Base-by-base conservation (phyloP, 2,329 filamentous ascomycete genomes). In the Paecilomyces sp. region DNA sequence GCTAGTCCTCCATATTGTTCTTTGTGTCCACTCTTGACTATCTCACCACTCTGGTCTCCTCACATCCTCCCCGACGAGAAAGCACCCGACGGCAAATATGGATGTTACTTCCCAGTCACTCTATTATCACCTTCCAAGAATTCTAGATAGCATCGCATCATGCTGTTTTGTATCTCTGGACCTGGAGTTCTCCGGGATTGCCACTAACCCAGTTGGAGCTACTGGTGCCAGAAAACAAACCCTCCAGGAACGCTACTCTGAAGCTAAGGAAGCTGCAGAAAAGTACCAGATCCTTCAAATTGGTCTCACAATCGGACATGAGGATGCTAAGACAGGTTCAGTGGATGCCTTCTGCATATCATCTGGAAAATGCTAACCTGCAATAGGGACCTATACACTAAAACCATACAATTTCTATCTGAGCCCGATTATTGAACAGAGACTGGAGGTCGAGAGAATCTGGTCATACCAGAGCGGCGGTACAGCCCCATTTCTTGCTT, bases 391-490 rank as follows among this genome's bases (percentile, higher is more conserved):
- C 51, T 89, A 89, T 67, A 75, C 81, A 5, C 74, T 86, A 34
- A 81, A 81, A 25, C 85, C 87, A 2, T 89, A 86, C 75, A 89
- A 89, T 71, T 80, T 89, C 71, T 79, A 82, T 64, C 69, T 89
- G 57, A 85, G 77, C 62, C 86, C 87, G 1, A 67, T 86, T 11
- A 68, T 77, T 18, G 78, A 83, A 57, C 73, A 77, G 58, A 78
- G 78, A 15, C 69, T 88, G 28, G 82, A 83, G 15, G 68, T 88
- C 51, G 83, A 87, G 62, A 80, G 87, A n/a, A 80, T 80, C 57
- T 84, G 87, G 67, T 78, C 78, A 12, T 83, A 83, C 61, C 83
- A 84, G 64, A 85, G 80, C 62, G 80, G 81, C 58, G 74, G 78
- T 80, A 73, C 65, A 71, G 65, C 18, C 22, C 56, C 36, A n/a